Base-by-base conservation (phyloP, 352 stramenopile species). In the Phytophthora litchii region DNA sequence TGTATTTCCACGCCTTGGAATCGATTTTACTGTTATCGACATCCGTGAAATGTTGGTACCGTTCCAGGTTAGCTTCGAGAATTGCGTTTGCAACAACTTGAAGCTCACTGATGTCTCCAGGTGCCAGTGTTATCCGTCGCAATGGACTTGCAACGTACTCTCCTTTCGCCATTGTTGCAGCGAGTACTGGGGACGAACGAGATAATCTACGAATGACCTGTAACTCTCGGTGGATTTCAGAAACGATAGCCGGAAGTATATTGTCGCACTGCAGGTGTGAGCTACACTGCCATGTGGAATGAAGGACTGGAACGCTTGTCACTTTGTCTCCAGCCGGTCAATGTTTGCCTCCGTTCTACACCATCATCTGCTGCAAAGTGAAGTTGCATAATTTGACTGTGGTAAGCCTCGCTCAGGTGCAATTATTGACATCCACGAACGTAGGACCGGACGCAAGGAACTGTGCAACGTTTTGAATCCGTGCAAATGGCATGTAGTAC, bases 111-210 rank as follows among this genome's bases (percentile, higher is more conserved):
- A 61, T 35, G 14, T 67, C 64, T 32, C n/a, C 45, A 0, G 41
- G 14, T 7, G 55, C 29, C 0, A 76, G 53, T 20, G 37, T 20
- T 1, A 76, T 62, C 2, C 56, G 51, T n/a, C 47, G 32, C 17
- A 76, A 57, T 9, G 67, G 67, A 55, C 65, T 70, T 5, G 63
- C 44, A 7, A 50, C 48, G 58, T 58, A 61, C n/a, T 66, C 58
- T 25, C 58, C 59, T 40, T 64, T 69, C 12, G 51, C 23, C 63
- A 72, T 72, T 42, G 6, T 12, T 47, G 40, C 11, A 25, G 17
- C 5, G 29, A 11, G 3, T 14, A 38, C 5, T 57, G 20, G 19
- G 45, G 21, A 34, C 38, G 35, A 51, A 48, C 47, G 40, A 53
- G 49, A 38, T 6, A 66, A 56, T 55, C 16, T 16, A 36, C 50